Conservation (phyloP, 164 flowering plant genomes). For the Stephania cephalantha region DNA sequence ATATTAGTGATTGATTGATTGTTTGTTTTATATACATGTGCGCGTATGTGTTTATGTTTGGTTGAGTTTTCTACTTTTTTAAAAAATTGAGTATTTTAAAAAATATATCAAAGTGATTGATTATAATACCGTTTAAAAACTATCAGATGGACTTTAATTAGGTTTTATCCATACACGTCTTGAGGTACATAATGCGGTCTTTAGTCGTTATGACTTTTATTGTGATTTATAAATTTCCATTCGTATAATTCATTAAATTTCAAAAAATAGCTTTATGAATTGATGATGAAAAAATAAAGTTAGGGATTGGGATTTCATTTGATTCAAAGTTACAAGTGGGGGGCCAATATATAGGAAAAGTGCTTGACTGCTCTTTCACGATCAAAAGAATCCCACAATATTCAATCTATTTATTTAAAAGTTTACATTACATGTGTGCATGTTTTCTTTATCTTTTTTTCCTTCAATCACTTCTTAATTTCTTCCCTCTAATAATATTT, state of each 20-base stretch:
- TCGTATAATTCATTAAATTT: neutral
- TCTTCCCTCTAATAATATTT: neutral
- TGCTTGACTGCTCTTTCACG: constrained; percentile 1
- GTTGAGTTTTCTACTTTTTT: too few species aligned
- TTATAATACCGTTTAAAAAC: too few species aligned
- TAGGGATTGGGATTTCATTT: neutral
- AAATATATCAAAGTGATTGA: too few species aligned
- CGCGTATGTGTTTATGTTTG: too few species aligned
- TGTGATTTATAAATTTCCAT: too few species aligned
- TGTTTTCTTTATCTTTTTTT: neutral
- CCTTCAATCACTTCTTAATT: neutral
- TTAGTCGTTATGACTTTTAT: too few species aligned
- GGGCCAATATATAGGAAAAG: neutral
- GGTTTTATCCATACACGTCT: too few species aligned
- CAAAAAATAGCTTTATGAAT: neutral
- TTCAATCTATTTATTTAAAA: neutral
- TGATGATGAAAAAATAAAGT: neutral
- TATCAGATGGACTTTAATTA: too few species aligned
- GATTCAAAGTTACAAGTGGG: neutral
- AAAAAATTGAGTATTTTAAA: too few species aligned
- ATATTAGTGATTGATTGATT: too few species aligned
- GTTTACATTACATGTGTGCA: neutral
- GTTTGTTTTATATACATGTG: too few species aligned
- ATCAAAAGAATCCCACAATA: neutral
- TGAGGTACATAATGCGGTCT: too few species aligned